phyloP scores from a whole-genome alignment of 495 filamentous ascomycete species.

The Hypomontagnella submonticulosa region DNA sequence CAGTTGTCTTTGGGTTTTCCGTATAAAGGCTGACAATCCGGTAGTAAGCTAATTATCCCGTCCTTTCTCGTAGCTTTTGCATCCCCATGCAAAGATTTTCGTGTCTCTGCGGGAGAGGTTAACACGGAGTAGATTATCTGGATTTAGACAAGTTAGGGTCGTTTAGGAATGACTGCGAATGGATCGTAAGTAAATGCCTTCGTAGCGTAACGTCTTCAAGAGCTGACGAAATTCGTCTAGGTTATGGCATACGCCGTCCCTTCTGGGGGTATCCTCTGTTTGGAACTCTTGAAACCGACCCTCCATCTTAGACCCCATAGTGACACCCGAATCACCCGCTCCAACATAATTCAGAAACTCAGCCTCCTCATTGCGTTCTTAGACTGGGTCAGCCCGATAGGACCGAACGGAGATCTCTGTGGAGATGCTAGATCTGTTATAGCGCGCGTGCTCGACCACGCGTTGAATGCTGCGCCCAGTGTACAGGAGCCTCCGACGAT shows the following conservation, averaged over 20 bases:
- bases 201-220: neutral
- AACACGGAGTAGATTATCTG: slow-evolving; percentile 48
- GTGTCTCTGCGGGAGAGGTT: neutral
- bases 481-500: slow-evolving; percentile 33
- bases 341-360: slow-evolving; percentile 71
- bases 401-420: slow-evolving; percentile 66
- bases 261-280: slow-evolving; percentile 66
- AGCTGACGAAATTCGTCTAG: slow-evolving; percentile 47
- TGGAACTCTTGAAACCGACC: slow-evolving; percentile 70
- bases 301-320: slow-evolving; percentile 52
- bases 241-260: slow-evolving; percentile 67
- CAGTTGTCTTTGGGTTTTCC: neutral
- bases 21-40: slow-evolving; percentile 2
- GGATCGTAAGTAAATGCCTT: slow-evolving; percentile 61
- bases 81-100: neutral
- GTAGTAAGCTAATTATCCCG: too few species aligned
- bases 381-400: slow-evolving; percentile 64
- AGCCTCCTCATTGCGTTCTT: slow-evolving; percentile 70
- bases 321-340: slow-evolving; percentile 59
- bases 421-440: slow-evolving; percentile 55
- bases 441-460: slow-evolving; percentile 59
- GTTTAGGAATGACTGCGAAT: slow-evolving; percentile 64
- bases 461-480: slow-evolving; percentile 46
- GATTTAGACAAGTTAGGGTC: slow-evolving; percentile 60
- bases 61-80: too few species aligned